phyloP scores from a whole-genome alignment of 2,329 filamentous ascomycete species.

The Arachnomyces sp. region DNA sequence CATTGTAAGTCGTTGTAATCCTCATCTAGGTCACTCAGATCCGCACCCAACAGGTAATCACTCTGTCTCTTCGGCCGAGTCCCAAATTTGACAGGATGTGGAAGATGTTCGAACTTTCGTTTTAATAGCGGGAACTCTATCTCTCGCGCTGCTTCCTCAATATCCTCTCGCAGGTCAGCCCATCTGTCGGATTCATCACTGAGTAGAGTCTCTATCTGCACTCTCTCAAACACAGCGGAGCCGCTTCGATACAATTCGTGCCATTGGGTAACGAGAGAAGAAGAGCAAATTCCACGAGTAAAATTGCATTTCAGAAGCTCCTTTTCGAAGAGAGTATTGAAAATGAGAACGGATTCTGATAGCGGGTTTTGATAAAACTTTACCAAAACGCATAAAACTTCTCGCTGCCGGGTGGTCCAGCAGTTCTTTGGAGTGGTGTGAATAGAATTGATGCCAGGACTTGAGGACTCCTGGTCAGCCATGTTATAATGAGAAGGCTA shows the following conservation, averaged over 20 bases:
- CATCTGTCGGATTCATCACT: not conserved
- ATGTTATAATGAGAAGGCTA: too few relatives aligned
- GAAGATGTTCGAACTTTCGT: too few relatives aligned
- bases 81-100: not conserved
- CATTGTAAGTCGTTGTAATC: too few relatives aligned
- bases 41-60: not conserved
- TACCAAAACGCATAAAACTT: constrained; percentile 5
- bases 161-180: not conserved
- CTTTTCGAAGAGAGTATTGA: constrained; percentile 19
- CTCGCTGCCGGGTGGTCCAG: not conserved
- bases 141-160: not conserved
- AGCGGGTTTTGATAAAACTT: constrained; percentile 4
- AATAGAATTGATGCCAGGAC: too few relatives aligned
- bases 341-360: constrained; percentile 15
- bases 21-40: too few relatives aligned
- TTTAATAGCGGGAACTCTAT: not conserved
- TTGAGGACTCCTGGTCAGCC: too few relatives aligned
- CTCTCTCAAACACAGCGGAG: constrained; percentile 17
- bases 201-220: constrained; percentile 13
- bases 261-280: constrained; percentile 17
- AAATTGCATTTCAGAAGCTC: constrained; percentile 18
- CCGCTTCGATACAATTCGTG: constrained; percentile 11
- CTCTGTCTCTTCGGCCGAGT: too few relatives aligned
- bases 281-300: constrained; percentile 3
- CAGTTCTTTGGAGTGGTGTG: too few relatives aligned